Evolutionary conservation across 108 stramenopile species (phyloP).

Genomic region (Halocafeteria seosinensis): DNA sequence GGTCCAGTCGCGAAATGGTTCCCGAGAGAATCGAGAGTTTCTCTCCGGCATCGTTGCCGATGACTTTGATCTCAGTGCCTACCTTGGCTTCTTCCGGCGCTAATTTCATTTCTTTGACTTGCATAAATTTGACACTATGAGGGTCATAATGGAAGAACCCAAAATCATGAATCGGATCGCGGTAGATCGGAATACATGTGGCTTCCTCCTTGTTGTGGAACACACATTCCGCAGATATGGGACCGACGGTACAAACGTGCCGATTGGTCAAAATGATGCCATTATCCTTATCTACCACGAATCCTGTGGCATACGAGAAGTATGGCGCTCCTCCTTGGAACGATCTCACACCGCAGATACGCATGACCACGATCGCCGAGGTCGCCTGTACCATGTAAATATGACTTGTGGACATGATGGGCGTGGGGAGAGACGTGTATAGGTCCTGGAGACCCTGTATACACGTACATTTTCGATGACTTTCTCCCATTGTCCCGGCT

Average conservation of each 20-base stretch:
- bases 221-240: conserved; percentile 21
- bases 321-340: conserved; percentile 5
- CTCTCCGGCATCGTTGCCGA: conserved; percentile 37
- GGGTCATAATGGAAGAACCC: conserved; percentile 26
- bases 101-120: conserved; percentile 21
- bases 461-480: no score
- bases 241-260: conserved; percentile 27
- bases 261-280: conserved; percentile 34
- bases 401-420: no score
- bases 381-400: no score
- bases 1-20: conserved; percentile 29
- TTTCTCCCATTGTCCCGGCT: no score
- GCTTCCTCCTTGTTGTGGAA: conserved; percentile 38
- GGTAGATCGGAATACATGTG: conserved; percentile 18
- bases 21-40: conserved; percentile 29
- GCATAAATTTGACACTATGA: conserved; percentile 17
- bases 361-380: conserved; percentile 15
- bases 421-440: no score
- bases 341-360: conserved; percentile 2
- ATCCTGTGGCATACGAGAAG: conserved; percentile 10
- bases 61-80: conserved; percentile 28
- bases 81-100: conserved; percentile 22
- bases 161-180: conserved; percentile 37
- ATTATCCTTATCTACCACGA: conserved; percentile 12
- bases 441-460: no score